These are phyloP conservation scores for Wickerhamiella sorbophila DNA, from an alignment of 805 yeast genomes.

Conservation along the genomic window DNA sequence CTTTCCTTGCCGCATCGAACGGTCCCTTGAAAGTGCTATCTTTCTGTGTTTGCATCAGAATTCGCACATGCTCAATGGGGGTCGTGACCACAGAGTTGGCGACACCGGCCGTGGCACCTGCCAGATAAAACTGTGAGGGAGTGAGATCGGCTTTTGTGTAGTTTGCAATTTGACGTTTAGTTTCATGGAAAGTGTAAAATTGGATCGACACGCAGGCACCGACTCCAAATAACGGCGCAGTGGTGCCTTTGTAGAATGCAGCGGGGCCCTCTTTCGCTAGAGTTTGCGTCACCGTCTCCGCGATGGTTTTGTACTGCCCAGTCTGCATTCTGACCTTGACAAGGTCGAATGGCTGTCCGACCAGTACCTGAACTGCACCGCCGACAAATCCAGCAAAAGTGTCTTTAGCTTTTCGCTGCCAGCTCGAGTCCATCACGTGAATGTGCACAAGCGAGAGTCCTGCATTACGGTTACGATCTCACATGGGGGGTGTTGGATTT, in stretches of 20 bases:
- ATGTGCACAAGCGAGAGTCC: background rate
- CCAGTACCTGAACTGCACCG: constrained; percentile 40
- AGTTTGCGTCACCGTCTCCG: constrained; percentile 38
- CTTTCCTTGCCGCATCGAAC: constrained; percentile 31
- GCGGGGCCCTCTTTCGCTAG: constrained; percentile 43
- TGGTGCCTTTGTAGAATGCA: constrained; percentile 53
- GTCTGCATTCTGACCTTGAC: constrained; percentile 59
- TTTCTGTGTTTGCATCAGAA: constrained; percentile 41
- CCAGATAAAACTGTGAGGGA: constrained; percentile 41
- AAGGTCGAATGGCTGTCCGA: constrained; percentile 58
- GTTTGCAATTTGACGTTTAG: constrained; percentile 38
- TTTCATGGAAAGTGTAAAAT: constrained; percentile 58
- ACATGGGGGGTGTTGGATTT: too few relatives aligned
- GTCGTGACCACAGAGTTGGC: constrained; percentile 50
- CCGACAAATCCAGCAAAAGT: constrained; percentile 41
- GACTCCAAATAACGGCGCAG: constrained; percentile 57
- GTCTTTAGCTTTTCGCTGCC: constrained; percentile 37
- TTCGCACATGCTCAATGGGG: constrained; percentile 55
- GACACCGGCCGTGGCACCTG: constrained; percentile 53
- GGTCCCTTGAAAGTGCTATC: constrained; percentile 27
- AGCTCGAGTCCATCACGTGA: constrained; percentile 8
- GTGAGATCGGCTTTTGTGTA: constrained; percentile 23
- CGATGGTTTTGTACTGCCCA: constrained; percentile 44
- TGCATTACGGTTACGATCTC: too few relatives aligned
- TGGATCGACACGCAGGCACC: constrained; percentile 57